A percentile compares a stretch with the other conserved stretches of the same genome.
phyloP scores from a whole-genome alignment of 208 protist genomes.

The Leishmania turanica region DNA sequence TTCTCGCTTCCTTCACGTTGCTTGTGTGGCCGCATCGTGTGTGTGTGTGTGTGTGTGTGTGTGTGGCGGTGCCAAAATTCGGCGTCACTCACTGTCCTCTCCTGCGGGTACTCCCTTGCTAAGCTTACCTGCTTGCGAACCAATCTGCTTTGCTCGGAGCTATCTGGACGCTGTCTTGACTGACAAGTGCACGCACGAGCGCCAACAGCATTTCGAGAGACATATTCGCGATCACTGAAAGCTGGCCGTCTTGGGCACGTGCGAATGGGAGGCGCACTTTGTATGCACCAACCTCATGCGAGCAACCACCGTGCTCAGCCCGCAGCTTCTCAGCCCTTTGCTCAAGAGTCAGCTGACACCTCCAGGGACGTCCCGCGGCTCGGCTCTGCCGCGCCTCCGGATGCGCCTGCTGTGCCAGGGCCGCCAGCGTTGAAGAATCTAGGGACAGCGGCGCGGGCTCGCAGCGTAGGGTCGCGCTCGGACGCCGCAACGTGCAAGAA shows the following conservation, averaged over 20 bases:
- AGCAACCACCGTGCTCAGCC: neutral
- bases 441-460: neutral
- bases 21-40: neutral
- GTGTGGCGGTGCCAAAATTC: neutral
- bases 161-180: neutral
- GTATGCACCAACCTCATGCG: neutral
- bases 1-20: neutral
- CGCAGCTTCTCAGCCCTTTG: neutral
- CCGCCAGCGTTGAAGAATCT: neutral
- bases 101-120: neutral
- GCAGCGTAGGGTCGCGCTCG: neutral
- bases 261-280: conserved; percentile 9
- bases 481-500: neutral
- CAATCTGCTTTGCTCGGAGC: neutral
- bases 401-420: neutral
- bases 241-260: neutral
- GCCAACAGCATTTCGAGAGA: neutral
- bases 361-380: neutral
- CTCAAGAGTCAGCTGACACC: neutral
- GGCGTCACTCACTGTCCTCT: neutral
- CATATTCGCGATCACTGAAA: neutral
- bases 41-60: no score
- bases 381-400: neutral
- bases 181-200: neutral
- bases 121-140: no score